Base-by-base conservation (phyloP, 2,329 filamentous ascomycete genomes). In the Scedosporium minutisporum region DNA sequence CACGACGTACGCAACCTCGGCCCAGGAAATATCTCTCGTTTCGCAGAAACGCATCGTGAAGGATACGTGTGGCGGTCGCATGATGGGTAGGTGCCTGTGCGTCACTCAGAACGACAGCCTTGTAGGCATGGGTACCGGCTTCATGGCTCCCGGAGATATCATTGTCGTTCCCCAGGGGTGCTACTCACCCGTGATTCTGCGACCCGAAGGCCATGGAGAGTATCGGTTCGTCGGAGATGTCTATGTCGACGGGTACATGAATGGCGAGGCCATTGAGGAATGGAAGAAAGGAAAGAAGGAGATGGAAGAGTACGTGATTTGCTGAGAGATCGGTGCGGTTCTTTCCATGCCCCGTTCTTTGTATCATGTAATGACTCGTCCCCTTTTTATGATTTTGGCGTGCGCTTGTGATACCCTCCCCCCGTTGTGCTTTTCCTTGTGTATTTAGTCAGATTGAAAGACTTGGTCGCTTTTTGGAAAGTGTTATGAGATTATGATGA, bases 231-330 rank as follows among this genome's bases (percentile, higher is more conserved):
- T 75, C 1, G 73, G 74, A 0, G 73, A 76, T 58, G 65, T 68
- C 1, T 76, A 75, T 59, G 57, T 76, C 3, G 65, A 75, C 63
- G 68, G 69, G 0, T 75, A 72, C 29, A 76, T 76, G 73, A 41
- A 70, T 27, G 72, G 73, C 0, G 63, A 66, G 60, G 73, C 73
- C 4, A 57, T 74, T 9, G 64, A 69, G 7, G 65, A 68, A 51
- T 64, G 62, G 63, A 65, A 58, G 18, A 63, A 78, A 64, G 75
- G 79, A 62, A 83, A 83, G 70, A 74, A 78, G 65, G 69, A 71
- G 59, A 77, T 78, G 63, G 80, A 58, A 12, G 64, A 62, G 33
- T 66, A 63, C 41, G 9, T 63, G n/a, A 57, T 66, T 16, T 58
- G 63, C 21, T 66, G 58, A 64, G 25, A 27, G 18, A 14, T 29